These are phyloP conservation scores for Babesia ovis DNA, from an alignment of 169 alveolate species.

Conservation along the genomic window DNA sequence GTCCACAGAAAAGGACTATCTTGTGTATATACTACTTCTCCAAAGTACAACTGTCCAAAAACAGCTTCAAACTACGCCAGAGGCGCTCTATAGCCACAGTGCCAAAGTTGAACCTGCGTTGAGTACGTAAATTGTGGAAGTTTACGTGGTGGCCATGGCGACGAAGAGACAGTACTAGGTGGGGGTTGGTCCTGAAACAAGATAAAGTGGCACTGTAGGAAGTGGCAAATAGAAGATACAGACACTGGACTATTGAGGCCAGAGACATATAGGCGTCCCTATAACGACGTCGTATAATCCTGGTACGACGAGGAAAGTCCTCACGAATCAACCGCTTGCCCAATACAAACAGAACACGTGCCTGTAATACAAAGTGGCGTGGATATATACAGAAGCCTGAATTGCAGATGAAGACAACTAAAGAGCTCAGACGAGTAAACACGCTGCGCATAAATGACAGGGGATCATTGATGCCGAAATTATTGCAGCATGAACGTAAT, in stretches of 20 bases:
- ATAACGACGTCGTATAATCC: neutral
- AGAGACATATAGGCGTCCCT: neutral
- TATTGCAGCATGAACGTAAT: neutral
- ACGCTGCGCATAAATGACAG: neutral
- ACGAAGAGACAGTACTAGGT: conserved; percentile 7
- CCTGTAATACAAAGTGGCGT: neutral
- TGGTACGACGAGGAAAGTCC: conserved; percentile 3
- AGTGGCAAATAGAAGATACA: neutral
- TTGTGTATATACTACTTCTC: neutral
- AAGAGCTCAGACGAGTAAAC: conserved; percentile 16
- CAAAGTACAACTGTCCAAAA: neutral
- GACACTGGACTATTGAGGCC: neutral
- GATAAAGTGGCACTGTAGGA: neutral
- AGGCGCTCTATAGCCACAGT: conserved; percentile 14
- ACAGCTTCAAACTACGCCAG: neutral
- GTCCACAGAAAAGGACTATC: too few relatives aligned
- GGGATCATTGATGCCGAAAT: neutral
- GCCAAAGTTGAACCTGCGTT: neutral
- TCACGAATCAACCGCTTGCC: conserved; percentile 7
- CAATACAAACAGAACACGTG: conserved; percentile 22
- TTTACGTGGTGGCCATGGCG: neutral
- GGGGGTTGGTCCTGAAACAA: neutral
- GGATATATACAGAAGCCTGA: neutral
- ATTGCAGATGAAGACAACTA: neutral
- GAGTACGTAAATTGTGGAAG: conserved; percentile 31